Conservation (phyloP, 257 asterid genomes). For the Anisodus tanguticus region DNA sequence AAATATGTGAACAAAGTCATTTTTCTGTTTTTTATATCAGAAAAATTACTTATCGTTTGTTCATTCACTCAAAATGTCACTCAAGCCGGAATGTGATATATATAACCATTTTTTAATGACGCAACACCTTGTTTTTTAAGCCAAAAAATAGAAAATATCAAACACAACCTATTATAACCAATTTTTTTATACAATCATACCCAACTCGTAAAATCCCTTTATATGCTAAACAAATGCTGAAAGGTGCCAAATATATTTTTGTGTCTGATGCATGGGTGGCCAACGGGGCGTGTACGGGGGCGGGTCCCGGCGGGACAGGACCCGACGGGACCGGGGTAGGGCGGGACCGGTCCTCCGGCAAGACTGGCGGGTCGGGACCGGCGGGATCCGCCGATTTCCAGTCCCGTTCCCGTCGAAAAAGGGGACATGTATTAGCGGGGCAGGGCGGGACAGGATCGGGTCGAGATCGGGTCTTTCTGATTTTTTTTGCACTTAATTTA, state of each 20-base stretch:
- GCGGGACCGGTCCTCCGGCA: no score
- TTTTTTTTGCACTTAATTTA: no score
- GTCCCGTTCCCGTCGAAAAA: no score
- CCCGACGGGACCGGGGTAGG: no score
- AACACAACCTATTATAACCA: background rate
- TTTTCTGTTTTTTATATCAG: background rate
- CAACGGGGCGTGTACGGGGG: no score
- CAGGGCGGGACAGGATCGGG: no score
- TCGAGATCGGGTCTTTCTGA: no score
- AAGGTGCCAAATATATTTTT: background rate
- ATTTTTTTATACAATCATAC: background rate
- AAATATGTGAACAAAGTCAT: background rate
- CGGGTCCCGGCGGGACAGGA: no score
- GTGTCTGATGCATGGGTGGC: no score
- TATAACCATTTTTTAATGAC: accelerated
- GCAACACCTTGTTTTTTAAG: background rate
- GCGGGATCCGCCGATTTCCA: no score
- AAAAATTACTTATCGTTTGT: background rate
- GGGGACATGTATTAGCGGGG: no score
- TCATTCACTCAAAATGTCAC: background rate
- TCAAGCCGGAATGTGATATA: background rate
- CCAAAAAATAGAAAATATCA: background rate
- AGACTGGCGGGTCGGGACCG: no score
- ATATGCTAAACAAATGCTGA: background rate
- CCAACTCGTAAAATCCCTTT: background rate